Percentiles rank a stretch among this genome's conserved stretches.
These are phyloP conservation scores for Lolium rigidum DNA, from an alignment of 176 grass and related monocot species.

Conservation along the genomic window DNA sequence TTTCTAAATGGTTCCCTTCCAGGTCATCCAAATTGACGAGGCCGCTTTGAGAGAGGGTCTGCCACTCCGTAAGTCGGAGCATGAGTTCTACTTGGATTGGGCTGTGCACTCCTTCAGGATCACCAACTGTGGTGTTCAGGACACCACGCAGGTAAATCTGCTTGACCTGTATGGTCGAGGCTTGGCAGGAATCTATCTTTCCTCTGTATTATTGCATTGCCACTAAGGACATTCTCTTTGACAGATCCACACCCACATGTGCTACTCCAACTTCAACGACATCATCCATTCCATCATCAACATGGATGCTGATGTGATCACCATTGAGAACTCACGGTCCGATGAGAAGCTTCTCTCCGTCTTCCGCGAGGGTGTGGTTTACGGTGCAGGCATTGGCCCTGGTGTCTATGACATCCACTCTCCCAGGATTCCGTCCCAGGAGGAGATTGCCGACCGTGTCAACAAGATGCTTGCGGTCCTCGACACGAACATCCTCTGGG, in stretches of 20 bases:
- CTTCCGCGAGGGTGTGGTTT: slow-evolving; percentile 86
- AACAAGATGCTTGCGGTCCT: slow-evolving; percentile 97
- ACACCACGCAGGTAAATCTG: slow-evolving; percentile 85
- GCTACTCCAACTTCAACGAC: slow-evolving; percentile 98
- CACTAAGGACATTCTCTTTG: slow-evolving; percentile 14
- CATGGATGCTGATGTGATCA: slow-evolving; percentile 97
- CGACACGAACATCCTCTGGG: slow-evolving; percentile 93
- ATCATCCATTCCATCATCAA: slow-evolving; percentile 96
- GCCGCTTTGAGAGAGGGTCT: slow-evolving; percentile 91
- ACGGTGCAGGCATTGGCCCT: slow-evolving; percentile 79
- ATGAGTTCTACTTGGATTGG: slow-evolving; percentile 94
- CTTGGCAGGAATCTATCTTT: background rate
- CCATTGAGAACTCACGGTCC: slow-evolving; percentile 91
- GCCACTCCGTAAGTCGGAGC: slow-evolving; percentile 94
- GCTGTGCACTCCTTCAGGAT: slow-evolving; percentile 96
- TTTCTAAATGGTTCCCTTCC: slow-evolving; percentile 3
- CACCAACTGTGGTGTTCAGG: slow-evolving; percentile 82
- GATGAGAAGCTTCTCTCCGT: slow-evolving; percentile 92
- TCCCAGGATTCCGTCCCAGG: slow-evolving; percentile 74
- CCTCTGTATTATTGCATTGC: background rate
- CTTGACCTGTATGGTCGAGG: background rate
- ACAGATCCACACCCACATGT: slow-evolving; percentile 99
- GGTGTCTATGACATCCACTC: slow-evolving; percentile 98
- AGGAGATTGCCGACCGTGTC: slow-evolving; percentile 85
- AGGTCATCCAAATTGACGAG: slow-evolving; percentile 98